A percentile compares a stretch with the other conserved stretches of the same genome.
phyloP scores from a whole-genome alignment of 2,329 filamentous ascomycete genomes.

The Ceratocystiopsis brevicomis region DNA sequence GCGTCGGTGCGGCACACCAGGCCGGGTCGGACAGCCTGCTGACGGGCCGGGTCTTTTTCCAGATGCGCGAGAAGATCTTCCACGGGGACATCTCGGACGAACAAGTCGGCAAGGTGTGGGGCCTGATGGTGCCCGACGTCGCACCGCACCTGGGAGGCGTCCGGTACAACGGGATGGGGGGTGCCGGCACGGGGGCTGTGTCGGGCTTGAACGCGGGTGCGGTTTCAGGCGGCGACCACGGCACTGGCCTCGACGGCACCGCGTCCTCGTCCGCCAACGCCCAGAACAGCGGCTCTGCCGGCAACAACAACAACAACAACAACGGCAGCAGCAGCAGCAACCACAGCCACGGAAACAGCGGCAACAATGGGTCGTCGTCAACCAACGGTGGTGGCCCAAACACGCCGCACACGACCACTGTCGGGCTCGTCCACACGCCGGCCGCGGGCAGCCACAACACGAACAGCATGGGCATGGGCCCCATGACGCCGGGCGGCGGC shows the following conservation, averaged over 20 bases:
- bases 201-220: background rate
- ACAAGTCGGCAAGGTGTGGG: constrained; percentile 83
- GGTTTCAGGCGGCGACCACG: background rate
- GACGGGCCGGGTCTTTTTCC: constrained; percentile 89
- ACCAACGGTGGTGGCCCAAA: constrained; percentile 23
- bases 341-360: constrained; percentile 11
- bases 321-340: constrained; percentile 20
- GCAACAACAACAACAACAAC: constrained; percentile 12
- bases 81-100: constrained; percentile 63
- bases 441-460: constrained; percentile 46
- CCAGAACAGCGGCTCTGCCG: background rate
- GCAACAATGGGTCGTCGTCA: too few species aligned
- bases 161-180: constrained; percentile 1
- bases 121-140: constrained; percentile 57
- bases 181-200: background rate
- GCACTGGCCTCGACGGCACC: background rate
- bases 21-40: constrained; percentile 86
- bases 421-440: constrained; percentile 35
- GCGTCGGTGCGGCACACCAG: constrained; percentile 74
- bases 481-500: constrained; percentile 60
- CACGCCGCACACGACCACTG: constrained; percentile 45
- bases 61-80: constrained; percentile 76
- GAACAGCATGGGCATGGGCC: constrained; percentile 41
- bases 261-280: constrained; percentile 9
- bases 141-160: constrained; percentile 14